Evolutionary conservation across 257 asterid genomes (phyloP).

Genomic region (Asclepias syriaca): DNA sequence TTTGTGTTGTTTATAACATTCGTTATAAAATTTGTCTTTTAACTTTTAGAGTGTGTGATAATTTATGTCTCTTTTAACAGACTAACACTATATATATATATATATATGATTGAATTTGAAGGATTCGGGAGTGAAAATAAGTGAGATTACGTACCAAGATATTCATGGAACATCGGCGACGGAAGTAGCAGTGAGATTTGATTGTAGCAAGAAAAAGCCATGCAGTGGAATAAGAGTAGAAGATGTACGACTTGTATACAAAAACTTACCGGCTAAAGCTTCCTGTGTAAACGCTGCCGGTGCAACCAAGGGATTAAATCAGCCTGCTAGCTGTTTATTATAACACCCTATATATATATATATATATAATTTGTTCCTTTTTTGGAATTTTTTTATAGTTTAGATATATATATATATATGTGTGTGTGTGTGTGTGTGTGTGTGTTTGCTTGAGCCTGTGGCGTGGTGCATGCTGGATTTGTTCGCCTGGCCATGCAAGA

Average conservation of each 20-base stretch:
- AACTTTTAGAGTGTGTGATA: no score
- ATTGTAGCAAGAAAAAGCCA: slow-evolving; percentile 52
- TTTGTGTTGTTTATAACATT: no score
- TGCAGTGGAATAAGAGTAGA: slow-evolving; percentile 38
- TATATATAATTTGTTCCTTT: background rate
- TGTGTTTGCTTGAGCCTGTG: background rate
- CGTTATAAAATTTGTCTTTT: no score
- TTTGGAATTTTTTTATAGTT: no score
- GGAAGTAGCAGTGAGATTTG: slow-evolving; percentile 51
- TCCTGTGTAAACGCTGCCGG: slow-evolving; percentile 51
- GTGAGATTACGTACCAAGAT: slow-evolving; percentile 42
- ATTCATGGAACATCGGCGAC: slow-evolving; percentile 62
- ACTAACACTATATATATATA: no score
- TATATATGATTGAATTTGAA: background rate
- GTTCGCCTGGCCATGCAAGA: background rate
- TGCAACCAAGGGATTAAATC: slow-evolving; percentile 26
- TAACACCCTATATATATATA: background rate
- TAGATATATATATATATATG: no score
- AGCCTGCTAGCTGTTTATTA: slow-evolving; percentile 51
- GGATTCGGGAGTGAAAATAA: slow-evolving; percentile 56
- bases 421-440: no score
- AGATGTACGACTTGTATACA: slow-evolving; percentile 37
- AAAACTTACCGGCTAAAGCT: slow-evolving; percentile 26
- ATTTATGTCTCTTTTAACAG: no score
- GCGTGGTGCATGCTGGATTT: background rate